phyloP scores from a whole-genome alignment of 2,329 filamentous ascomycete genomes.

The Xylaria sp. region DNA sequence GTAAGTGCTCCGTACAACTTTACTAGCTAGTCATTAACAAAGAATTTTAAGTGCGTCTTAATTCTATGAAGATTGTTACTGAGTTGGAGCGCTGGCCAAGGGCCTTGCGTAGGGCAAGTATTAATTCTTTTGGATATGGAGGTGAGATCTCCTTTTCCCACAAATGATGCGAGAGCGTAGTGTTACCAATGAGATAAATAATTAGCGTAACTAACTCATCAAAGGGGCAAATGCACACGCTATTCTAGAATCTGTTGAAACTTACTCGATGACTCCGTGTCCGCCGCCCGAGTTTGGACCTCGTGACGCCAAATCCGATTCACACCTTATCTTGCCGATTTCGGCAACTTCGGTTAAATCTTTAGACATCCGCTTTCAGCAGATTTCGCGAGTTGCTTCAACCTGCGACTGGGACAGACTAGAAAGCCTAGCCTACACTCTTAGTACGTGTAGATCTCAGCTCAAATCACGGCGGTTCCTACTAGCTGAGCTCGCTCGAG shows the following conservation, averaged over 20 bases:
- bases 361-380: too few relatives aligned
- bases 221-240: conserved; percentile 5
- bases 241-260: neutral
- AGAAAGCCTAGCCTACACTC: neutral
- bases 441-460: neutral
- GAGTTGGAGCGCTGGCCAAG: neutral
- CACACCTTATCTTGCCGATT: neutral
- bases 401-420: neutral
- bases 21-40: too few relatives aligned
- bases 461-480: too few relatives aligned
- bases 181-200: too few relatives aligned
- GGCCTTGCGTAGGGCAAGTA: too few relatives aligned
- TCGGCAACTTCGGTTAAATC: neutral
- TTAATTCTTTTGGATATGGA: conserved; percentile 18
- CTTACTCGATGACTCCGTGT: neutral
- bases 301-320: too few relatives aligned
- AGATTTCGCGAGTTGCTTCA: too few relatives aligned
- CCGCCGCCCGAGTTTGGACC: neutral
- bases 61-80: neutral
- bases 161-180: too few relatives aligned
- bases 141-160: too few relatives aligned
- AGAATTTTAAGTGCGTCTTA: neutral
- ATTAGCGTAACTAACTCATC: too few relatives aligned
- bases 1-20: too few relatives aligned
- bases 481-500: too few relatives aligned